Evolutionary conservation across 73 alveolate species (phyloP).

Genomic region (Uronychia binucleata): DNA sequence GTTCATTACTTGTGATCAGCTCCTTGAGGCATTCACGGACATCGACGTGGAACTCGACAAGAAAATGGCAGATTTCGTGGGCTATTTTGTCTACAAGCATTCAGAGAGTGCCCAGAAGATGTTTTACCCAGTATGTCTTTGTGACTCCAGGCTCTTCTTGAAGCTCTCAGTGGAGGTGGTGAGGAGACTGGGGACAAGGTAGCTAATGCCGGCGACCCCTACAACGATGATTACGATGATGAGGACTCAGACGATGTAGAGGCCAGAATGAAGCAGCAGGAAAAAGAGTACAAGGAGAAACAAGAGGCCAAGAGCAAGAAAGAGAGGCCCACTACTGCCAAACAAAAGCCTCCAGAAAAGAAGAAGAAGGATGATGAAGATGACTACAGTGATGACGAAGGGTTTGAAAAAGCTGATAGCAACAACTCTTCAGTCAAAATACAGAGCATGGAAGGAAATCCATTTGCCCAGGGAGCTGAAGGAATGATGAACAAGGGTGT

Average conservation of each 20-base stretch:
- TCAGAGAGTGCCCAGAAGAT: constrained; percentile 22
- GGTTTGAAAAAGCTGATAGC: constrained; percentile 2
- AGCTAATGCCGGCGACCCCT: constrained; percentile 7
- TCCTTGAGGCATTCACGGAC: constrained; percentile 16
- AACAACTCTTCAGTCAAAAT: background rate
- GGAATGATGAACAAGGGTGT: background rate
- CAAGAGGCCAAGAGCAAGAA: background rate
- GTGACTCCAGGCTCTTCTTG: constrained; percentile 12
- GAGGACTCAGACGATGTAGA: constrained; percentile 30
- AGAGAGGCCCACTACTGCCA: constrained; percentile 2
- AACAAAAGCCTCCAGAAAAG: constrained; percentile 8
- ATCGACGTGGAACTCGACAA: constrained; percentile 23
- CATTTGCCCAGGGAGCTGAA: background rate
- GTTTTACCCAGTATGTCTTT: constrained; percentile 6
- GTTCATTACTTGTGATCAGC: constrained; percentile 1
- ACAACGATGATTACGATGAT: constrained; percentile 31
- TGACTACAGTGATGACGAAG: constrained; percentile 4
- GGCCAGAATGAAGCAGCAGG: background rate
- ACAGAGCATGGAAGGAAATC: background rate
- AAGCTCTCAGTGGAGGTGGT: constrained; percentile 23
- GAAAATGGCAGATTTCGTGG: constrained; percentile 16
- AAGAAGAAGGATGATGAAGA: constrained; percentile 22
- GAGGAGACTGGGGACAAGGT: background rate
- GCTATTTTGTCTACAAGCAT: constrained; percentile 25
- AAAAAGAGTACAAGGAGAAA: background rate